Conservation (phyloP, 805 yeast species). For the Kluyveromyces wickerhamii region DNA sequence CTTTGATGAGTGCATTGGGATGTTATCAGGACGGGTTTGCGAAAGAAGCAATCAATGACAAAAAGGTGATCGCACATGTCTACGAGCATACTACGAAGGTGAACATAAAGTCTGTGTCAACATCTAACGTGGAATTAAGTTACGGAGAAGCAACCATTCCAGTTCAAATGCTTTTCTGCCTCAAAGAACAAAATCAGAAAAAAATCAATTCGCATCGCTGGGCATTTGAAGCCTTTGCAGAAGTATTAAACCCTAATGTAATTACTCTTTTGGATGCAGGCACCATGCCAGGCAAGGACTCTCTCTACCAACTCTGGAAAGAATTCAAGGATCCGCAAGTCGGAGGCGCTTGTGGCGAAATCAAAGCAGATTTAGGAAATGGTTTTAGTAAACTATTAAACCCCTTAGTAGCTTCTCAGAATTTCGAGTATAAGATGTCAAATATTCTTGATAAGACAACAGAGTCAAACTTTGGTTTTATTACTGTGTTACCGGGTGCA, state of each 20-base stretch:
- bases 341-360: slow-evolving; percentile 98
- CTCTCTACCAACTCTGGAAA: slow-evolving; percentile 85
- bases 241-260: slow-evolving; percentile 71
- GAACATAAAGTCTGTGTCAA: slow-evolving; percentile 63
- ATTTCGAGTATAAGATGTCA: slow-evolving; percentile 93
- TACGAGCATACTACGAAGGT: slow-evolving; percentile 92
- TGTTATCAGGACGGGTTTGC: slow-evolving; percentile 95
- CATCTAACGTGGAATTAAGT: slow-evolving; percentile 52
- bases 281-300: slow-evolving; percentile 78
- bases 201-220: slow-evolving; percentile 95
- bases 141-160: slow-evolving; percentile 54
- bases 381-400: slow-evolving; percentile 50
- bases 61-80: slow-evolving; percentile 75
- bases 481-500: slow-evolving; percentile 93
- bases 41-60: slow-evolving; percentile 77
- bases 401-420: slow-evolving; percentile 93
- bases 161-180: slow-evolving; percentile 78
- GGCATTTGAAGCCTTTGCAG: slow-evolving; percentile 91
- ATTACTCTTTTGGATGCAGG: slow-evolving; percentile 89
- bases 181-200: slow-evolving; percentile 81
- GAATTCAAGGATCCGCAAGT: slow-evolving; percentile 71
- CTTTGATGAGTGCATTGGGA: slow-evolving; percentile 78
- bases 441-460: slow-evolving; percentile 93
- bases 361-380: slow-evolving; percentile 73
- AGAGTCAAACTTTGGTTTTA: slow-evolving; percentile 91